Evolutionary conservation across 2,329 filamentous ascomycete species (phyloP).

Genomic region (Cladosporium sp.): DNA sequence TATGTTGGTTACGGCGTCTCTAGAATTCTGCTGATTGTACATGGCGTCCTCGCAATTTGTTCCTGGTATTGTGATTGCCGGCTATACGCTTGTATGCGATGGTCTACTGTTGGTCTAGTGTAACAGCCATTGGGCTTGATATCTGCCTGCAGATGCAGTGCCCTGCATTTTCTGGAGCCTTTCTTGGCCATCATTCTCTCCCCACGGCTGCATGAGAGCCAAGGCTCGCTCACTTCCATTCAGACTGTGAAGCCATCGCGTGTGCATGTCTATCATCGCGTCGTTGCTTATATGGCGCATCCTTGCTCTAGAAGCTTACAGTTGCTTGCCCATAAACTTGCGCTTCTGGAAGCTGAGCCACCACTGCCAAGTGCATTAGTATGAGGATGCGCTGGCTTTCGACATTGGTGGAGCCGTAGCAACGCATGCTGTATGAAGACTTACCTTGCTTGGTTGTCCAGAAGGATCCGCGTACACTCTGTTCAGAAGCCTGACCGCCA

Average conservation of each 20-base stretch:
- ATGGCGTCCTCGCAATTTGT: no score
- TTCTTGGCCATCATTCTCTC: neutral
- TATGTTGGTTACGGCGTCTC: no score
- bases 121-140: neutral
- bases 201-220: no score
- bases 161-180: neutral
- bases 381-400: neutral
- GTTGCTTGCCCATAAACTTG: constrained; percentile 95
- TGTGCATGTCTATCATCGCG: constrained; percentile 7
- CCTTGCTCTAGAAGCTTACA: constrained; percentile 24
- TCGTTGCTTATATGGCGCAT: constrained; percentile 3
- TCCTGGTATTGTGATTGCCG: no score
- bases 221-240: neutral
- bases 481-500: constrained; percentile 75
- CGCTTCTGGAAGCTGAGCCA: constrained; percentile 99
- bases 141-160: neutral
- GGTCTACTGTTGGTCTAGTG: neutral
- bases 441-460: constrained; percentile 59
- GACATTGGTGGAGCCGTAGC: neutral
- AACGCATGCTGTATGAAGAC: constrained; percentile 14
- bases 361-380: constrained; percentile 66
- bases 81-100: neutral
- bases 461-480: constrained; percentile 77
- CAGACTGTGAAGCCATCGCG: neutral
- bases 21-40: no score